phyloP scores from a whole-genome alignment of 1,284 basidiomycete genomes.

The Pulchroboletus neoregius region DNA sequence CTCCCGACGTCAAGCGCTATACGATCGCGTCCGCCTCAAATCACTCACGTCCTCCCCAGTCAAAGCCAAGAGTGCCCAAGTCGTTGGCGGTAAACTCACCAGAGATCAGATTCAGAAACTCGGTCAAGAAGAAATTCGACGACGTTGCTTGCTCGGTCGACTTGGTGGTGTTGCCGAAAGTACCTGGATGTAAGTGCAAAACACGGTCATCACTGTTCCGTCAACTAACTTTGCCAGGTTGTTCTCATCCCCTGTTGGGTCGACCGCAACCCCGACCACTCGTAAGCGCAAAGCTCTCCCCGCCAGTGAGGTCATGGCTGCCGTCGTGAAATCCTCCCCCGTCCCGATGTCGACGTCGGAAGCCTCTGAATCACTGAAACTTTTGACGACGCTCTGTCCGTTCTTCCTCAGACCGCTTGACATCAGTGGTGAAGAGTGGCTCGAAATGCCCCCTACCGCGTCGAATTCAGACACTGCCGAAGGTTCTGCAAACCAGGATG shows the following conservation, averaged over 20 bases:
- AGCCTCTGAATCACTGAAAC: conserved; percentile 64
- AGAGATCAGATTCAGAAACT: conserved; percentile 66
- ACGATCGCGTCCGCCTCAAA: conserved; percentile 70
- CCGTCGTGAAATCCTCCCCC: conserved; percentile 72
- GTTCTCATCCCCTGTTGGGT: conserved; percentile 56
- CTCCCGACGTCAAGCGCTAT: conserved; percentile 69
- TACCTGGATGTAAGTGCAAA: conserved; percentile 69
- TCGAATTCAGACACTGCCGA: conserved; percentile 20
- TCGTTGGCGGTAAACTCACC: conserved; percentile 44
- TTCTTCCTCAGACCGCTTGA: conserved; percentile 67
- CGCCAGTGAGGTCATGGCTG: conserved; percentile 55
- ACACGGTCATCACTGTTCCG: not conserved
- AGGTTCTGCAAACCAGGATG: conserved; percentile 19
- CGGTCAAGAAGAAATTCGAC: conserved; percentile 69
- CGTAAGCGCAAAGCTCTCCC: conserved; percentile 69
- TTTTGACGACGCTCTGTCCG: conserved; percentile 66
- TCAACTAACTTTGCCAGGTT: conserved; percentile 38
- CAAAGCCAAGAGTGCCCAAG: conserved; percentile 46
- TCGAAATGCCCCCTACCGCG: conserved; percentile 69
- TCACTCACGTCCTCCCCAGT: conserved; percentile 64
- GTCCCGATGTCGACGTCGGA: conserved; percentile 73
- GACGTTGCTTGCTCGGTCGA: conserved; percentile 70
- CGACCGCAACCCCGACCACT: conserved; percentile 46
- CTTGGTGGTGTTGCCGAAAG: conserved; percentile 75
- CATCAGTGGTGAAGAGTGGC: conserved; percentile 69